Percentiles rank a stretch among this genome's conserved stretches.
phyloP scores from a whole-genome alignment of 352 stramenopile genomes.

The Thraustochytrium sp. region DNA sequence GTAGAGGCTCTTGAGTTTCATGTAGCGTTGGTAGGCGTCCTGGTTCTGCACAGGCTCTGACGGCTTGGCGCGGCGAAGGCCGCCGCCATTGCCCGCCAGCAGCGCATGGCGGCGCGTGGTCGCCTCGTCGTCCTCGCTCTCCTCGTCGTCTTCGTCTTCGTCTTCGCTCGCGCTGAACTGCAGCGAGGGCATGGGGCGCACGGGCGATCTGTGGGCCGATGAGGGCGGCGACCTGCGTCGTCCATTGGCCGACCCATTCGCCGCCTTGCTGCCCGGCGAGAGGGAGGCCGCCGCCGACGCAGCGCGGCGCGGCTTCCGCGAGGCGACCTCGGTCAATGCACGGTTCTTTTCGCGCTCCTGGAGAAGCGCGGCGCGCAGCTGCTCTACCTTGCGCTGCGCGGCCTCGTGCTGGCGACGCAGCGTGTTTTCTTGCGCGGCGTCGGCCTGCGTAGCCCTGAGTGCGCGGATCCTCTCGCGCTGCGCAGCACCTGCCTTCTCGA shows the following conservation, averaged over 20 bases:
- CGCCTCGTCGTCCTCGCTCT: background rate
- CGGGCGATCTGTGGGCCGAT: background rate
- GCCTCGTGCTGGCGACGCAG: background rate
- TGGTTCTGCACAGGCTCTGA: background rate
- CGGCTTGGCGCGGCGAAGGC: background rate
- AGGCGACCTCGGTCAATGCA: background rate
- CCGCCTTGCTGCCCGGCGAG: background rate
- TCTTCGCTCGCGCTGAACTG: background rate
- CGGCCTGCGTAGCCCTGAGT: background rate
- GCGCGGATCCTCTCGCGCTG: background rate
- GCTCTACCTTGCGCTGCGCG: background rate
- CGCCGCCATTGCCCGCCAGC: too few relatives aligned
- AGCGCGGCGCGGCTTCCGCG: background rate
- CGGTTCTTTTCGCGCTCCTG: background rate
- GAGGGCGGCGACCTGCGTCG: too few relatives aligned
- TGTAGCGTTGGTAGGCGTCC: conserved; percentile 10
- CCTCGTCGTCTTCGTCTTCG: background rate
- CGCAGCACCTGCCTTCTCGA: background rate
- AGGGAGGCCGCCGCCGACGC: background rate
- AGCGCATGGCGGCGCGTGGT: too few relatives aligned
- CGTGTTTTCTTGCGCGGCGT: background rate
- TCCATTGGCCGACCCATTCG: too few relatives aligned
- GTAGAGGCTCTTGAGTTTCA: conserved; percentile 21
- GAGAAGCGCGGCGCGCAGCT: background rate
- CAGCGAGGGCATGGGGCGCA: background rate